Evolutionary conservation across 257 asterid genomes (phyloP).

Genomic region (Striga asiatica): DNA sequence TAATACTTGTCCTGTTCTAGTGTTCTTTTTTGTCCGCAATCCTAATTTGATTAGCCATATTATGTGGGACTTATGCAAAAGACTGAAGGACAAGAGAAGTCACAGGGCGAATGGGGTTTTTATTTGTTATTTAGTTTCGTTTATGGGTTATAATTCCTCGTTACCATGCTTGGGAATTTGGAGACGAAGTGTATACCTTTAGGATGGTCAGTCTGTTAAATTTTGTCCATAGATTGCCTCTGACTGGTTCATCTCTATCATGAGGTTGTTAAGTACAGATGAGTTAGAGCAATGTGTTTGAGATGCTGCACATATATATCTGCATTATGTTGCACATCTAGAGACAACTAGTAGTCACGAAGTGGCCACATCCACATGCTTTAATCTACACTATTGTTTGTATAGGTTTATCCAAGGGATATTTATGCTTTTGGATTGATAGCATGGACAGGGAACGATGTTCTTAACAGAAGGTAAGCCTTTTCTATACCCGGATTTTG

Average conservation of each 20-base stretch:
- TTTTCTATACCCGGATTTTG: not conserved
- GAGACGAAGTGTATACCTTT: not conserved
- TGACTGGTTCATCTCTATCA: not conserved
- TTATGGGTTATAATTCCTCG: not conserved
- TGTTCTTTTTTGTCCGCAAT: not conserved
- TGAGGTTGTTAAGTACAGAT: not conserved
- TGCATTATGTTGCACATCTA: not conserved
- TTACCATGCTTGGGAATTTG: not conserved
- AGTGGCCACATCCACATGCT: not conserved
- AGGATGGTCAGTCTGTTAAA: slow-evolving; percentile 1
- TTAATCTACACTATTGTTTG: not conserved
- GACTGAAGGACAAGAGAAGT: not conserved
- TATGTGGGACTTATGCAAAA: not conserved
- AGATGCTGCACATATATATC: too few relatives aligned
- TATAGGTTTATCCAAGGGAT: slow-evolving; percentile 87
- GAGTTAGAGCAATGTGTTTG: too few relatives aligned
- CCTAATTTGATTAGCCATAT: not conserved
- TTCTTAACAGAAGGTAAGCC: slow-evolving; percentile 71
- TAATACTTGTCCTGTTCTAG: too few relatives aligned
- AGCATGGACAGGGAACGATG: slow-evolving; percentile 98
- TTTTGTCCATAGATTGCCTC: not conserved
- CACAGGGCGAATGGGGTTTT: not conserved
- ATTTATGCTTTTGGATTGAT: slow-evolving; percentile 87
- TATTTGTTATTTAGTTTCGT: not conserved
- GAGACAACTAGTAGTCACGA: not conserved